Evolutionary conservation across 1,284 basidiomycete genomes (phyloP).

Genomic region (Afroboletus lepidellus): DNA sequence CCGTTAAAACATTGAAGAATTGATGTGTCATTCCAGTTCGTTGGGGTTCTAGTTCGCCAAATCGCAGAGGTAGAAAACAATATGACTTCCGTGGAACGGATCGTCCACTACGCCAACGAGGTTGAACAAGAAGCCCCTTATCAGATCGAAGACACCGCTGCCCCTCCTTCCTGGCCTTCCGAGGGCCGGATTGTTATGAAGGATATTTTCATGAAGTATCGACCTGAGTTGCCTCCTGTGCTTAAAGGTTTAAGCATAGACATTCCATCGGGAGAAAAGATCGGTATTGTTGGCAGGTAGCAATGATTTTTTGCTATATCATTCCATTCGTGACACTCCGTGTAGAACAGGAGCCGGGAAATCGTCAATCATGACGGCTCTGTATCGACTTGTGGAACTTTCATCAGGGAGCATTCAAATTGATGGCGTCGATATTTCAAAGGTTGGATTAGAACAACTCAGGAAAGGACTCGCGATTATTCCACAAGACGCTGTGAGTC

Average conservation of each 20-base stretch:
- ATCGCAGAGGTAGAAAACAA: constrained; percentile 86
- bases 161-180: constrained; percentile 66
- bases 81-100: constrained; percentile 88
- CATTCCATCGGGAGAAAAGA: constrained; percentile 79
- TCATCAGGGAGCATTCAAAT: constrained; percentile 62
- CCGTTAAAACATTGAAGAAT: neutral
- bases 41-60: constrained; percentile 84
- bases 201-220: constrained; percentile 64
- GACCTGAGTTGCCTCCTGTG: constrained; percentile 70
- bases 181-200: constrained; percentile 61
- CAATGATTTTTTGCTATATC: neutral
- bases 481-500: constrained; percentile 81
- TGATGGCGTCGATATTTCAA: constrained; percentile 68
- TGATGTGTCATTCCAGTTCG: constrained; percentile 42
- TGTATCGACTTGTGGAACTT: constrained; percentile 65
- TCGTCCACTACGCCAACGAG: constrained; percentile 72
- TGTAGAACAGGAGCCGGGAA: constrained; percentile 75
- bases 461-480: constrained; percentile 78
- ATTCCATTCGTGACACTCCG: constrained; percentile 1
- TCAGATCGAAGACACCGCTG: constrained; percentile 56
- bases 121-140: constrained; percentile 70
- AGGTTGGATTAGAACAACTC: constrained; percentile 64
- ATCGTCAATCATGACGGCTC: constrained; percentile 60
- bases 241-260: constrained; percentile 67
- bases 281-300: constrained; percentile 80